Evolutionary conservation across 106 monocot species (phyloP).

Genomic region (Dactylorhiza incarnata): DNA sequence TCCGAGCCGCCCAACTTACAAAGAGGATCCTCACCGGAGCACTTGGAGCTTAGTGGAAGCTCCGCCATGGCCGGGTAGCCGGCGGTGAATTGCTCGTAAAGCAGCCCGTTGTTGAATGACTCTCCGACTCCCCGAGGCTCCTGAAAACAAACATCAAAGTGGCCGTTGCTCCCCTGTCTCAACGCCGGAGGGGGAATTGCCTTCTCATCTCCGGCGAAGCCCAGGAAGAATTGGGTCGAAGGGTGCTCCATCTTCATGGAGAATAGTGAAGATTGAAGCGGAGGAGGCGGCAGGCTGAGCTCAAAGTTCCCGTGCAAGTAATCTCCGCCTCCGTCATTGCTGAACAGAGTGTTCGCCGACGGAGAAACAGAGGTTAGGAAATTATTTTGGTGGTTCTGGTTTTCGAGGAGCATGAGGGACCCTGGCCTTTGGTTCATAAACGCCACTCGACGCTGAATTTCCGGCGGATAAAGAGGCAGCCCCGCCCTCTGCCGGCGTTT

Average conservation of each 20-base stretch:
- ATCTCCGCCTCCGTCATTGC: background rate
- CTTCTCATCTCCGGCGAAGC: background rate
- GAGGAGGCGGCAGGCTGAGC: background rate
- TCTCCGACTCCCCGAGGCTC: conserved; percentile 11
- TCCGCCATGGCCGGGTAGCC: background rate
- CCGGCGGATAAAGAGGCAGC: conserved; percentile 45
- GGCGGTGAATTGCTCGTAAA: background rate
- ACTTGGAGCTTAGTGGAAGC: background rate
- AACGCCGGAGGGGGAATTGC: background rate
- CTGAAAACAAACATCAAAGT: conserved; percentile 35
- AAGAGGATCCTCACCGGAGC: background rate
- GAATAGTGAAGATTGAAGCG: background rate
- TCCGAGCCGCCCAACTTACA: background rate
- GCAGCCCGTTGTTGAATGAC: background rate
- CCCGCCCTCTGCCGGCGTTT: conserved; percentile 51
- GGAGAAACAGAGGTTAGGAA: background rate
- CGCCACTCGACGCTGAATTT: conserved; percentile 10
- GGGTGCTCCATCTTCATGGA: conserved; percentile 43
- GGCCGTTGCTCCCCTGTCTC: conserved; percentile 11
- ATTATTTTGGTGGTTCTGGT: background rate
- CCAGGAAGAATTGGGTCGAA: conserved; percentile 47
- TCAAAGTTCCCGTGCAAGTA: conserved; percentile 9
- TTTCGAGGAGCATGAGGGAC: background rate
- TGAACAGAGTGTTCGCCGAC: background rate
- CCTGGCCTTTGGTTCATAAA: background rate